phyloP scores from a whole-genome alignment of 2,329 filamentous ascomycete species.

The Fusarium heterosporum region DNA sequence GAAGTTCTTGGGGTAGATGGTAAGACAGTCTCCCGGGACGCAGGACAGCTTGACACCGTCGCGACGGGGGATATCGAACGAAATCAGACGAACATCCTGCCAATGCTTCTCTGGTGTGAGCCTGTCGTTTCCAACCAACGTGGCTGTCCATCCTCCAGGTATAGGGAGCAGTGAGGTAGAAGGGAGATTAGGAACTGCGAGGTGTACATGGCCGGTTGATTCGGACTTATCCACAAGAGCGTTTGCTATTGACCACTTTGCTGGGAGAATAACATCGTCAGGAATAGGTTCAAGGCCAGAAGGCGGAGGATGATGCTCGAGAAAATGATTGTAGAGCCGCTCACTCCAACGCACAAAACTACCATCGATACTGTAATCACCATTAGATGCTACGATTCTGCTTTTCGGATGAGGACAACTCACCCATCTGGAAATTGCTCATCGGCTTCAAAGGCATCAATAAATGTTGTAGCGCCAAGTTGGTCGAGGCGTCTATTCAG shows the following conservation, averaged over 20 bases:
- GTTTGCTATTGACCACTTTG: constrained; percentile 67
- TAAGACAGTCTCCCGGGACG: constrained; percentile 82
- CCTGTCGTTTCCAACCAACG: constrained; percentile 73
- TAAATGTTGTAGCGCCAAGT: constrained; percentile 82
- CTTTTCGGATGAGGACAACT: constrained; percentile 43
- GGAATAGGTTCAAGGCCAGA: constrained; percentile 76
- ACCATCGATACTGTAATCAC: constrained; percentile 76
- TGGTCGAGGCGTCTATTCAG: constrained; percentile 85
- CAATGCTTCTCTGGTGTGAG: constrained; percentile 83
- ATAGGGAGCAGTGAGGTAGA: constrained; percentile 63
- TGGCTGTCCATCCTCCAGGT: constrained; percentile 66
- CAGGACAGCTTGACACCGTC: constrained; percentile 49
- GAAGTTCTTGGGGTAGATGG: constrained; percentile 90
- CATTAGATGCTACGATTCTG: neutral
- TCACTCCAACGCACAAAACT: constrained; percentile 83
- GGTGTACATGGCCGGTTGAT: constrained; percentile 26
- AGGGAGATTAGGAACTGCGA: constrained; percentile 41
- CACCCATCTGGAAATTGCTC: constrained; percentile 94
- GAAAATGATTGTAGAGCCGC: constrained; percentile 73
- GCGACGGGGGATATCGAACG: constrained; percentile 61
- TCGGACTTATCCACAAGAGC: constrained; percentile 4
- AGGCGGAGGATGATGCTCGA: constrained; percentile 76
- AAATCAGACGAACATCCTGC: constrained; percentile 92
- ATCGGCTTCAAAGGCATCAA: constrained; percentile 86
- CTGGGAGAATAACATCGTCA: constrained; percentile 77